phyloP scores from a whole-genome alignment of 2,329 filamentous ascomycete species.

The Sporothrix schenckii region DNA sequence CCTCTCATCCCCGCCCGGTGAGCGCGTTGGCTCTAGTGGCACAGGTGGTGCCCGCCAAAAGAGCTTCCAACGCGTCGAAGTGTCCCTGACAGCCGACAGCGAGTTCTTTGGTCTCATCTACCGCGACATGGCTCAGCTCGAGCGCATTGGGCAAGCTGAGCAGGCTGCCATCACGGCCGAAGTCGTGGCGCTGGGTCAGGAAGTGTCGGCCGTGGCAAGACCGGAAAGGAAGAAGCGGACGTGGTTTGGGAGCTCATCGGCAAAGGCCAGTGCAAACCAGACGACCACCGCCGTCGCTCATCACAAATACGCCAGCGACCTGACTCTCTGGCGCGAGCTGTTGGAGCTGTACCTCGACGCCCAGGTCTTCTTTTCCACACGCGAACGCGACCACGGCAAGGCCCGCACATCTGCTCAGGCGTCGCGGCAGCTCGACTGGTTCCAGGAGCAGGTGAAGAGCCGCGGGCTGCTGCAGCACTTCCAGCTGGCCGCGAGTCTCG shows the following conservation, averaged over 20 bases:
- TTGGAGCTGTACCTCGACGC: slow-evolving; percentile 81
- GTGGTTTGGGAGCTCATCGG: slow-evolving; percentile 62
- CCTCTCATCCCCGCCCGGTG: slow-evolving; percentile 6
- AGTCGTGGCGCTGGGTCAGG: slow-evolving; percentile 65
- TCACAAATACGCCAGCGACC: slow-evolving; percentile 53
- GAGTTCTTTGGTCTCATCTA: slow-evolving; percentile 80
- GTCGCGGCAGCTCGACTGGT: slow-evolving; percentile 68
- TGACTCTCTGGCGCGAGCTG: slow-evolving; percentile 76
- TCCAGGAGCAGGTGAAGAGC: slow-evolving; percentile 67
- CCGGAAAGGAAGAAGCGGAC: slow-evolving; percentile 45
- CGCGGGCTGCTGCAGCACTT: slow-evolving; percentile 63
- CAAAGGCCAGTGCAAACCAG: slow-evolving; percentile 67
- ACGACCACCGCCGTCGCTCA: slow-evolving; percentile 40
- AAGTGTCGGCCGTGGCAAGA: slow-evolving; percentile 66
- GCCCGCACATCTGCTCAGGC: slow-evolving; percentile 67
- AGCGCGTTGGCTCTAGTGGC: neutral
- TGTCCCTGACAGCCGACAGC: slow-evolving; percentile 74
- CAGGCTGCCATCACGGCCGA: slow-evolving; percentile 64
- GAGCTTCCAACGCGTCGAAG: slow-evolving; percentile 58
- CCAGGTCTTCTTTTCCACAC: slow-evolving; percentile 78
- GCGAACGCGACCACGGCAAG: slow-evolving; percentile 67
- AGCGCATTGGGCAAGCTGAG: slow-evolving; percentile 68
- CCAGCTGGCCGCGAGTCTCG: slow-evolving; percentile 65
- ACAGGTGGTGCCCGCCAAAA: slow-evolving; percentile 24
- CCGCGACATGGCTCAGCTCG: slow-evolving; percentile 69